Evolutionary conservation across 2,329 filamentous ascomycete species (phyloP).

Genomic region (Botrytis fragariae): DNA sequence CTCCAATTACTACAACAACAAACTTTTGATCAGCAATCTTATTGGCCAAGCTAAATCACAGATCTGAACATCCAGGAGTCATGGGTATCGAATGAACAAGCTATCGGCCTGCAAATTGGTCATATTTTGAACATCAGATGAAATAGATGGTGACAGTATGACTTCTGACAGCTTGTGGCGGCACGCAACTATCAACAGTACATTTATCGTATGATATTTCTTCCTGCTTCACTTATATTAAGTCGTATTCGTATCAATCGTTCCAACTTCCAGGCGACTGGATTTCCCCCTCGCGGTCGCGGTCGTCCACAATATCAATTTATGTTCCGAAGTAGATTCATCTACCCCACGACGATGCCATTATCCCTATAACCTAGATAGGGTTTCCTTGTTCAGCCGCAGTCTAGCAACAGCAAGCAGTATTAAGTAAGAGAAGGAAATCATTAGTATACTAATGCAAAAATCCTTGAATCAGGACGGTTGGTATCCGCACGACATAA

Average conservation of each 20-base stretch:
- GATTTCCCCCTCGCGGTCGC: not conserved
- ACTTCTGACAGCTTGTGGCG: not conserved
- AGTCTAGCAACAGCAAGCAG: not conserved
- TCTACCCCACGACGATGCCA: not conserved
- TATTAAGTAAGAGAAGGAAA: not conserved
- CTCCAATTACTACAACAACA: not conserved
- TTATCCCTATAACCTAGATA: not conserved
- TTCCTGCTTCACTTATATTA: not conserved
- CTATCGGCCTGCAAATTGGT: not conserved
- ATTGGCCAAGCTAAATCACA: not conserved
- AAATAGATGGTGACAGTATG: not conserved
- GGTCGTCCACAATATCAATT: not conserved
- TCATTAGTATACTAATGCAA: not conserved
- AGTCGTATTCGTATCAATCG: not conserved
- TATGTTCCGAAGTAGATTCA: not conserved
- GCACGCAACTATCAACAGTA: not conserved
- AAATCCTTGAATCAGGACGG: not conserved
- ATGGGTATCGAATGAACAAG: not conserved
- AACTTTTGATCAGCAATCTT: not conserved
- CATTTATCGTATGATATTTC: not conserved
- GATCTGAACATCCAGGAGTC: not conserved
- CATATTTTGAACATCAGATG: not conserved
- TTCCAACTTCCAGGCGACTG: not conserved
- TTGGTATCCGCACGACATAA: not conserved
- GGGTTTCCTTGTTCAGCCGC: not conserved